Evolutionary conservation across 176 grass and related monocot genomes (phyloP).

Genomic region (Cenchrus fungigraminus): DNA sequence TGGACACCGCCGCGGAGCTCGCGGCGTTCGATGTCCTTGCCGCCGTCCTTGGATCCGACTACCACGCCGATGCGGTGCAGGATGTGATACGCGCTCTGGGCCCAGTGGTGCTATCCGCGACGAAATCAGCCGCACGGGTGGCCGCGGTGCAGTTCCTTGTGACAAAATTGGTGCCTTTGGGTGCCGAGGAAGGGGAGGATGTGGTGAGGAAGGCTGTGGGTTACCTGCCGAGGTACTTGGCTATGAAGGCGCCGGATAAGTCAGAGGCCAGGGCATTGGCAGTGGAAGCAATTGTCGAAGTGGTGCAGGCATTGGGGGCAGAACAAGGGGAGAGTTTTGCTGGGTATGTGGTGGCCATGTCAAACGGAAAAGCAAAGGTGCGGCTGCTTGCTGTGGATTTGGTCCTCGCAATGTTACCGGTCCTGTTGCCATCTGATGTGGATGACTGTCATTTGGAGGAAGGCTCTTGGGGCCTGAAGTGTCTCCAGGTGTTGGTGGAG

Average conservation of each 20-base stretch:
- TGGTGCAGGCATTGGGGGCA: slow-evolving; percentile 47
- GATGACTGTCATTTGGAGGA: slow-evolving; percentile 32
- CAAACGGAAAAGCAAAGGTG: slow-evolving; percentile 67
- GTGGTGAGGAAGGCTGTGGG: slow-evolving; percentile 62
- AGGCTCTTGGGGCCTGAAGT: slow-evolving; percentile 58
- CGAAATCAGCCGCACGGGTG: slow-evolving; percentile 45
- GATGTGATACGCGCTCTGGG: slow-evolving; percentile 69
- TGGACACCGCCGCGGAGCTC: slow-evolving; percentile 64
- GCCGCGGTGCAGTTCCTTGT: slow-evolving; percentile 64
- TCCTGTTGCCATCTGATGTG: slow-evolving; percentile 38
- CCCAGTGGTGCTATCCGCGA: slow-evolving; percentile 43
- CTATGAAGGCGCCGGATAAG: slow-evolving; percentile 75
- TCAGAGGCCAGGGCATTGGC: slow-evolving; percentile 66
- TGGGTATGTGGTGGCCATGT: slow-evolving; percentile 63
- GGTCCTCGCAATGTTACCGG: slow-evolving; percentile 60
- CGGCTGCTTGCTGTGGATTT: slow-evolving; percentile 83
- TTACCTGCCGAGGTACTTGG: slow-evolving; percentile 75
- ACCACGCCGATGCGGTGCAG: slow-evolving; percentile 40
- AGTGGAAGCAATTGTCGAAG: slow-evolving; percentile 79
- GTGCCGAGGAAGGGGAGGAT: slow-evolving; percentile 55
- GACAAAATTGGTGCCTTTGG: slow-evolving; percentile 67
- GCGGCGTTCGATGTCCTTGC: slow-evolving; percentile 58
- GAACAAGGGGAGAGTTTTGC: slow-evolving; percentile 49
- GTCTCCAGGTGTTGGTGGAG: slow-evolving; percentile 65
- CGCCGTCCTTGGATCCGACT: slow-evolving; percentile 56